Base-by-base conservation (phyloP, 805 yeast genomes). In the Lipomyces spencermartinsiae region DNA sequence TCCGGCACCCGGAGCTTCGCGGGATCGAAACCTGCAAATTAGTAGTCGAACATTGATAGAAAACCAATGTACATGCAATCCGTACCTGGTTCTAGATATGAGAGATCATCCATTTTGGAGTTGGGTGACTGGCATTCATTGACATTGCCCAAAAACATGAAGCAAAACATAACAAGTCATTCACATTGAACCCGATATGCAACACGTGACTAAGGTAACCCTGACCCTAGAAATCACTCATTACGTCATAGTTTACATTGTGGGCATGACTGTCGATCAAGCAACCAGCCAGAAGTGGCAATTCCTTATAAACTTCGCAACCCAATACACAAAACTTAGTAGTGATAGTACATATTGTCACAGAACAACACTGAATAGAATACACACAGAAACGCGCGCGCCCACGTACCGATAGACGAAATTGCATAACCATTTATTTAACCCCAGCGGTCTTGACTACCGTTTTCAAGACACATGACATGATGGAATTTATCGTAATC, bases 1-100 rank as follows among this genome's bases (percentile, higher is more conserved):
- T 90, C 86, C 2, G 93, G 86, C 29, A 91, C 88, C 62, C 87
- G 89, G 71, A 90, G 80, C 53, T 83, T 80, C 33, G 83, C 79
- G 6, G 94, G 90, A 75, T 92, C 88, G 77, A 91, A 92, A n/a
- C 83, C 91, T 78, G 76, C n/a, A 8, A 22, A 25, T 34, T 34
- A 58, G 12, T 49, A 22, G 46, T 1, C 9, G 54, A 49, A 6
- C 9, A 4, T 16, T 25, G 7, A 55, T 33, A 9, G n/a, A 22
- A 29, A 33, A 56, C 0, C 16, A 54, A 16, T 8, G 34, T 19
- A 10, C n/a, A 34, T 12, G 34, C 14, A 19, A 29, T 16, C 29
- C 59, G 6, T 49, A 66, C 69, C 63, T n/a, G 63, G 63, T 53
- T 66, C 55, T 16, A 66, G 49, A 43, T 66, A 66, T 43, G 22